These are phyloP conservation scores for Hyaloscypha variabilis DNA, from an alignment of 495 filamentous ascomycete species.

Conservation along the genomic window DNA sequence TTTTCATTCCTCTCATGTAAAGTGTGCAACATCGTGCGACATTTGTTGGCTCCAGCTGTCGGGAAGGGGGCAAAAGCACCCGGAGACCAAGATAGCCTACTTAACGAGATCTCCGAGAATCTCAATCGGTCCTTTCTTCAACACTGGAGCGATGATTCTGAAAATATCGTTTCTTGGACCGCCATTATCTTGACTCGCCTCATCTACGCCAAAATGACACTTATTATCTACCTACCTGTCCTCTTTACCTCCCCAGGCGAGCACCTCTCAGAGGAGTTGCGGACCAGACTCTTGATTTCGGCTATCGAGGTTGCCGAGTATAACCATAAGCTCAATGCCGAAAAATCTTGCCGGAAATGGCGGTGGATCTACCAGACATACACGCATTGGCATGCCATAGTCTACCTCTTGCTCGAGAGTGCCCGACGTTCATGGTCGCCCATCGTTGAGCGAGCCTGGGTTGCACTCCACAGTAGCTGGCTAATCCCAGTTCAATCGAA, in stretches of 20 bases:
- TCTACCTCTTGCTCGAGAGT: slow-evolving; percentile 55
- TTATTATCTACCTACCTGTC: slow-evolving; percentile 48
- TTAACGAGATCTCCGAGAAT: slow-evolving; percentile 44
- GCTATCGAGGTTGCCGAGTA: slow-evolving; percentile 58
- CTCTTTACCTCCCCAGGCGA: slow-evolving; percentile 38
- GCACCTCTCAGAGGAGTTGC: slow-evolving; percentile 38
- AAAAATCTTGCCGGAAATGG: slow-evolving; percentile 51
- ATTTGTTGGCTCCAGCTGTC: slow-evolving; percentile 40
- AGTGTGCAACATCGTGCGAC: slow-evolving; percentile 48
- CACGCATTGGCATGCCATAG: slow-evolving; percentile 63
- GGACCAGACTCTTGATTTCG: slow-evolving; percentile 42
- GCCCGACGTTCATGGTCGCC: slow-evolving; percentile 50
- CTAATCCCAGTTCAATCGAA: slow-evolving; percentile 41
- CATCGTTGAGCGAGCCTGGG: slow-evolving; percentile 56
- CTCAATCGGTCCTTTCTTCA: slow-evolving; percentile 47
- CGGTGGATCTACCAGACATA: slow-evolving; percentile 63
- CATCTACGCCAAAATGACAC: slow-evolving; percentile 47
- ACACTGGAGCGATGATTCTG: slow-evolving; percentile 36
- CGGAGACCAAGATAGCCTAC: slow-evolving; percentile 46
- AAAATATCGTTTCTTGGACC: slow-evolving; percentile 46
- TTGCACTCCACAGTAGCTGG: slow-evolving; percentile 51
- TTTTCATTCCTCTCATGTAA: slow-evolving; percentile 52
- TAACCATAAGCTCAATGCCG: slow-evolving; percentile 53
- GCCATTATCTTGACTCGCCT: slow-evolving; percentile 42
- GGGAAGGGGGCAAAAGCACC: slow-evolving; percentile 33